Percentiles rank a stretch among this genome's conserved stretches.
phyloP scores from a whole-genome alignment of 2,329 filamentous ascomycete species.

The Fusarium secorum region DNA sequence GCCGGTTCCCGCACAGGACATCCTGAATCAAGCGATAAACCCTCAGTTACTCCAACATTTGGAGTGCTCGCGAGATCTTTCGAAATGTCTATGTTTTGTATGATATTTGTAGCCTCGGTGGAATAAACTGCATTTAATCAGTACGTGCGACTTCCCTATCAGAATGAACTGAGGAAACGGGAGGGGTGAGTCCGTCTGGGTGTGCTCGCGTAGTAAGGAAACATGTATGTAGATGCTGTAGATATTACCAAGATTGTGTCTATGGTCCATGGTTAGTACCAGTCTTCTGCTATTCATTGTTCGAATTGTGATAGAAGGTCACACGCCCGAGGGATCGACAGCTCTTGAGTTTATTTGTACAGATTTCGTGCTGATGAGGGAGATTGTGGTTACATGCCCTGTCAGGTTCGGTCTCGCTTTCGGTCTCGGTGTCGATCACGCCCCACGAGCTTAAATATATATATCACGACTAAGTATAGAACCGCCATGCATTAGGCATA shows the following conservation, averaged over 20 bases:
- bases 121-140: not conserved
- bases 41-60: not conserved
- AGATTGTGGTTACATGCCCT: not conserved
- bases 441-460: not conserved
- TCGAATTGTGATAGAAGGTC: too few species aligned
- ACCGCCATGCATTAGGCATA: not conserved
- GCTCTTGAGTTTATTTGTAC: not conserved
- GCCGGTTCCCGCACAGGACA: rapidly evolving
- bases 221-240: too few species aligned
- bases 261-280: too few species aligned
- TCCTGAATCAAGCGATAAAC: not conserved
- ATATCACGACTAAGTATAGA: not conserved
- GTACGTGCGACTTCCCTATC: not conserved
- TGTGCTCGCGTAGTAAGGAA: too few species aligned
- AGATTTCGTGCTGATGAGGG: not conserved
- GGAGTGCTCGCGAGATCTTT: not conserved
- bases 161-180: not conserved
- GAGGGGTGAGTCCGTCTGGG: too few species aligned
- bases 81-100: not conserved
- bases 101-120: not conserved
- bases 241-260: too few species aligned
- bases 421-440: not conserved
- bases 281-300: too few species aligned
- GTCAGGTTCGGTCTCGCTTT: not conserved
- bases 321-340: not conserved